phyloP scores from a whole-genome alignment of 371 early-diverging fungal genomes.

The Nematocida sp. region DNA sequence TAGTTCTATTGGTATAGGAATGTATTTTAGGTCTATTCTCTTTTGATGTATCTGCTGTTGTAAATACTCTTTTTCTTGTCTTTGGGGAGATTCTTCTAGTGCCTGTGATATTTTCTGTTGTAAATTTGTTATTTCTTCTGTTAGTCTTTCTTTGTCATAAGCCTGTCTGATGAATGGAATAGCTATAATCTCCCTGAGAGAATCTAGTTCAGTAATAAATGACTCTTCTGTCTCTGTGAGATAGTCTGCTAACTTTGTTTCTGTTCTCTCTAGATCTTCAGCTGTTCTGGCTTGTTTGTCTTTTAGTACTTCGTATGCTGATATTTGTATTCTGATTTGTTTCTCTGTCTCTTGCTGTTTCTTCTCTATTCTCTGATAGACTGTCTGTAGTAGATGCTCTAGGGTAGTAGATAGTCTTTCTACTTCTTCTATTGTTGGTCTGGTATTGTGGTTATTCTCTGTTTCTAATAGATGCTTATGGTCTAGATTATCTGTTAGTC shows the following conservation, averaged over 20 bases:
- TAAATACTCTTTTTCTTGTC: conserved; percentile 35
- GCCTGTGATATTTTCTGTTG: conserved; percentile 17
- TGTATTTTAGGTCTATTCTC: conserved; percentile 15
- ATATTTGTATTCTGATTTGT: background rate
- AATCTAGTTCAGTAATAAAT: conserved; percentile 3
- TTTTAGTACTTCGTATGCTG: conserved; percentile 1
- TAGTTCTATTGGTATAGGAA: background rate
- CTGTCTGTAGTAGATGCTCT: background rate
- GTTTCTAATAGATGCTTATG: conserved; percentile 18
- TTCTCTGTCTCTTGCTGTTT: conserved; percentile 17
- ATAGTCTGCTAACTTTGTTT: conserved; percentile 7
- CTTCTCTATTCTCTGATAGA: conserved; percentile 10
- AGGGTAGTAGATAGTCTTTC: no score
- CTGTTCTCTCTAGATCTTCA: conserved; percentile 4
- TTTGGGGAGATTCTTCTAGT: conserved; percentile 11
- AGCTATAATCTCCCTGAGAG: background rate
- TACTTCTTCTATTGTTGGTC: no score
- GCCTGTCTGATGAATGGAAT: background rate
- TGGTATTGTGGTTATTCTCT: conserved; percentile 4
- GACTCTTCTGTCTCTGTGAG: background rate
- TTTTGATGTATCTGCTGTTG: conserved; percentile 9
- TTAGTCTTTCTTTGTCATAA: background rate
- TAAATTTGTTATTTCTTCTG: background rate
- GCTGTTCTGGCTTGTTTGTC: background rate
- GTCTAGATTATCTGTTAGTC: no score